Evolutionary conservation across 805 yeast genomes (phyloP).

Genomic region (Saccharomycopsis fibuligera): DNA sequence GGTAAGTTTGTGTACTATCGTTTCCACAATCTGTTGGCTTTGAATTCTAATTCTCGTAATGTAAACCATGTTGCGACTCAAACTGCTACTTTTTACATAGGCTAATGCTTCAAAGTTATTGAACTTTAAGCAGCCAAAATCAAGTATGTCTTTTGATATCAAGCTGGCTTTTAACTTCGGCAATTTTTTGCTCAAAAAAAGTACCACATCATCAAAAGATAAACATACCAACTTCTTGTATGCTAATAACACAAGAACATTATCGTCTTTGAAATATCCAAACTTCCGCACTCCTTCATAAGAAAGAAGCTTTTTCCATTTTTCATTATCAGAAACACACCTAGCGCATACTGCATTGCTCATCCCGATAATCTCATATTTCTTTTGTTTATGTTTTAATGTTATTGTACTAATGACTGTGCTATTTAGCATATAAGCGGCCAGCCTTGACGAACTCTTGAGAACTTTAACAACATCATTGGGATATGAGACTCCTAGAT

Average conservation of each 20-base stretch:
- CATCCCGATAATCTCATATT: not conserved
- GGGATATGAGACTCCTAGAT: no score
- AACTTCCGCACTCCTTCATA: slow-evolving; percentile 4
- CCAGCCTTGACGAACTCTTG: no score
- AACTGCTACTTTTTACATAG: not conserved
- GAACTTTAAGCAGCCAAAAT: not conserved
- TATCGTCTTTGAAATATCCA: not conserved
- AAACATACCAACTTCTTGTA: not conserved
- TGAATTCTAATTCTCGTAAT: no score
- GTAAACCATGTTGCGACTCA: no score
- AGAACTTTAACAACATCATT: no score
- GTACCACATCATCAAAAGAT: not conserved
- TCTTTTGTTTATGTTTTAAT: not conserved
- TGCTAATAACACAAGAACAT: not conserved
- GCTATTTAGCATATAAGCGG: not conserved
- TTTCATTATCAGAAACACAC: not conserved
- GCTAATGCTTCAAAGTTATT: not conserved
- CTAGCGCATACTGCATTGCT: not conserved
- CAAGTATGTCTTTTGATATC: not conserved
- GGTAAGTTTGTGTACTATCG: no score
- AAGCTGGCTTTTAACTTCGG: not conserved
- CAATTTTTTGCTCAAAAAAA: not conserved
- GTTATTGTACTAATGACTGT: slow-evolving; percentile 6
- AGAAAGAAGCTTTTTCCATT: not conserved
- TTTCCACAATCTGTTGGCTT: no score